A percentile compares a stretch with the other conserved stretches of the same genome.
Conservation (phyloP, 2,329 filamentous ascomycete genomes). For the Pseudogymnoascus pannorum region DNA sequence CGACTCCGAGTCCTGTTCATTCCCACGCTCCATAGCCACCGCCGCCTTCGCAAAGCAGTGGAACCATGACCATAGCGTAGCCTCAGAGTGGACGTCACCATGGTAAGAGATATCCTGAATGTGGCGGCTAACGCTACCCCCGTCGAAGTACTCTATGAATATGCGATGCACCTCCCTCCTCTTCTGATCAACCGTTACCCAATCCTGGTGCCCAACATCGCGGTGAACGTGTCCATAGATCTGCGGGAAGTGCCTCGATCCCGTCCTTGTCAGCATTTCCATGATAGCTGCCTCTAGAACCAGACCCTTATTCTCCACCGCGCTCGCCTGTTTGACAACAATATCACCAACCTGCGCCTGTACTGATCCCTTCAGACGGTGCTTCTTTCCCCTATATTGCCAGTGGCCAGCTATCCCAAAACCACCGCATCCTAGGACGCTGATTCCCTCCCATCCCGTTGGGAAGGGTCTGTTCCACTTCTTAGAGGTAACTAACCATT, state of each 20-base stretch:
- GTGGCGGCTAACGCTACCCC: slow-evolving; percentile 8
- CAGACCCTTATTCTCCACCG: neutral
- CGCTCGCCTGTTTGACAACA: neutral
- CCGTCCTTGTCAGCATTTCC: neutral
- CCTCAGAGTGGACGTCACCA: neutral
- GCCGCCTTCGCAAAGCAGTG: neutral
- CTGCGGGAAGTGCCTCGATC: neutral
- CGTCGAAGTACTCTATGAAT: slow-evolving; percentile 15
- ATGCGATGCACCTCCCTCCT: slow-evolving; percentile 14
- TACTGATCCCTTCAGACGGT: neutral
- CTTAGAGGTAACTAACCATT: neutral
- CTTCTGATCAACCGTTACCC: neutral
- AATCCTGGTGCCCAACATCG: slow-evolving; percentile 6
- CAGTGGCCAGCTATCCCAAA: neutral
- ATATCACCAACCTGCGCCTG: neutral
- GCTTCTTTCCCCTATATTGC: neutral
- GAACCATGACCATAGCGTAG: neutral
- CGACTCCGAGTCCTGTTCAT: neutral
- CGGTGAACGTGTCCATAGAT: slow-evolving; percentile 5
- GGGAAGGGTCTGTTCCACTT: neutral
- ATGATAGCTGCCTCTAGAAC: neutral
- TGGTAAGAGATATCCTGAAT: neutral
- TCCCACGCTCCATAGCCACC: neutral
- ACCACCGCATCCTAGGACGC: neutral
- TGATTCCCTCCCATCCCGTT: neutral